Evolutionary conservation across 2,329 filamentous ascomycete species (phyloP), one percentile per base, ranked within the genome.

Genomic region (Curvularia sp.): DNA sequence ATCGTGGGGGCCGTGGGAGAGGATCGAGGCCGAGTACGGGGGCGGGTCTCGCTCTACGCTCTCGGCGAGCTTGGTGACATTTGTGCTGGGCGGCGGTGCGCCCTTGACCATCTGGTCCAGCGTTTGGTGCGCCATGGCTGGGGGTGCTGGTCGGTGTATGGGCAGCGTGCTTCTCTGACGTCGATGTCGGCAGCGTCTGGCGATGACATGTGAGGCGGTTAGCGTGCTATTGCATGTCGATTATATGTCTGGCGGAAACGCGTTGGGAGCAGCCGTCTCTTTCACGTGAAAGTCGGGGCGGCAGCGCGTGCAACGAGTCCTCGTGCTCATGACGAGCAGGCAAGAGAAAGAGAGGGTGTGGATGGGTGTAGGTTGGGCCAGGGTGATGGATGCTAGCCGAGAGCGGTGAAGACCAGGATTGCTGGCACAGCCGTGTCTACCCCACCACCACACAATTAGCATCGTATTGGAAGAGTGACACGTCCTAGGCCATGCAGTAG

Each of bases 51-150:
- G 30, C 13, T 61, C 41, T 7, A 58, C 35, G 44, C 58, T 61
- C 22, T 58, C 50, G 15, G 58, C 61, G 5, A 61, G 51, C 51
- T 51, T 58, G 38, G 44, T 47, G 20, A 61, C 48, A 12, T 38
- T 76, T 15, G 86, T 83, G 67, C 86, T 84, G 55, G 89, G 85
- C 58, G 87, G 82, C 58, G 92, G 90, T 49, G 92, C 89, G 72
- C 93, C 94, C 81, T 97, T 98, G 80, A 98, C 92, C 71, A 97
- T 86, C 71, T 93, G 92, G 80, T 97, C 93, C 73, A 96, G 84
- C 61, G 86, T 56, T 20, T 64, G 60, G 30, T 65, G 44, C 39
- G 67, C 60, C 66, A 69, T 47, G 28, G 38, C 1, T 31, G 20
- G 24, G 5, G 5, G 20, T 30, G 20, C 28, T 18, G 39, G 5